Conservation (phyloP, 192 early-diverging fungal genomes). For the Coemansia sp. region DNA sequence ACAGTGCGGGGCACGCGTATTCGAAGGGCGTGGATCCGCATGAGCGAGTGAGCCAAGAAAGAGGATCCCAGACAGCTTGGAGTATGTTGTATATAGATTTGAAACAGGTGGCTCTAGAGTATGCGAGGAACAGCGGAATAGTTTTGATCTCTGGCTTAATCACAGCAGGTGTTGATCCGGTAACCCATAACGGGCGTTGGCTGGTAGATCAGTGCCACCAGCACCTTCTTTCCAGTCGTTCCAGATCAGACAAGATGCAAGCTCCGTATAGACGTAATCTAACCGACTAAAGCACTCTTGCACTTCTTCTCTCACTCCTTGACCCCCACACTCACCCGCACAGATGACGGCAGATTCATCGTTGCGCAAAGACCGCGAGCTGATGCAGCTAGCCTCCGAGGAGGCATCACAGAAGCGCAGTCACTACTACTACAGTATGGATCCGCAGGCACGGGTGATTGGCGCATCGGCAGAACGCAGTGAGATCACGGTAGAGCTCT, state of each 20-base stretch:
- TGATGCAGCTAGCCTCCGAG: neutral
- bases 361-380: neutral
- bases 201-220: too few species aligned
- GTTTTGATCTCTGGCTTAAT: too few species aligned
- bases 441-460: constrained; percentile 13
- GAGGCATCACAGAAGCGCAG: constrained; percentile 22
- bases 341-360: neutral
- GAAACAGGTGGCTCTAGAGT: neutral
- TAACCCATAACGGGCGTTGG: too few species aligned
- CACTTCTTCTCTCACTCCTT: neutral
- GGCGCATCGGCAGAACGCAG: constrained; percentile 4
- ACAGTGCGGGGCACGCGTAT: neutral
- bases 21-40: neutral
- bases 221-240: too few species aligned
- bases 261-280: too few species aligned
- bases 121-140: too few species aligned
- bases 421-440: constrained; percentile 41
- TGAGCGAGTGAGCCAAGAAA: neutral
- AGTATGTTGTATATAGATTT: neutral
- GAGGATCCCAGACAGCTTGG: neutral
- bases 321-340: too few species aligned
- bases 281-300: neutral
- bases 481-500: constrained; percentile 13
- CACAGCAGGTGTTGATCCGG: too few species aligned
- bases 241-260: too few species aligned